Percentiles rank a stretch among this genome's conserved stretches.
phyloP scores from a whole-genome alignment of 2,329 filamentous ascomycete species.

The Paraconiothyrium sp. region DNA sequence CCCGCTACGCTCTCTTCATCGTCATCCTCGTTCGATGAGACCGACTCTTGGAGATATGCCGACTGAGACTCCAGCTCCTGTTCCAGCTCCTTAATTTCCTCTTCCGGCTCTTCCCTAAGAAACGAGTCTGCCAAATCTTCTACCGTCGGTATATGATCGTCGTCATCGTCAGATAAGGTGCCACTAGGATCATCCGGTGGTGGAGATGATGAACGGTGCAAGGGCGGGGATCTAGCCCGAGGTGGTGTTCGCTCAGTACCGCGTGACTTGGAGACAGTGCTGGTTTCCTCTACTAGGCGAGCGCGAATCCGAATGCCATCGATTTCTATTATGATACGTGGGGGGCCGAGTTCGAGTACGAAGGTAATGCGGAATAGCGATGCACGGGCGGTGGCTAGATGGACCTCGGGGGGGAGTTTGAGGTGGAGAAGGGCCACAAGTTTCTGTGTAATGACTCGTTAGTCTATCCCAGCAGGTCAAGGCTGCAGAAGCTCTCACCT shows the following conservation, averaged over 20 bases:
- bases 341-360: slow-evolving; percentile 87
- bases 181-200: slow-evolving; percentile 27
- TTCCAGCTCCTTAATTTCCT: slow-evolving; percentile 74
- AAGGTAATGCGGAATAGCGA: slow-evolving; percentile 81
- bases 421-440: slow-evolving; percentile 78
- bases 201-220: slow-evolving; percentile 22
- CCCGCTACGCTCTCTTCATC: slow-evolving; percentile 70
- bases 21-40: slow-evolving; percentile 67
- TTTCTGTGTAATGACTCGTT: slow-evolving; percentile 70
- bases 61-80: slow-evolving; percentile 72
- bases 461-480: slow-evolving; percentile 22
- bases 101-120: slow-evolving; percentile 73
- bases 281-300: slow-evolving; percentile 32
- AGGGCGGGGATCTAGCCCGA: slow-evolving; percentile 20
- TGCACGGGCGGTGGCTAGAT: slow-evolving; percentile 78
- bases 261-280: slow-evolving; percentile 17
- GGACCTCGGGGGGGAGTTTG: slow-evolving; percentile 69
- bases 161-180: slow-evolving; percentile 39
- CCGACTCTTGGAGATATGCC: slow-evolving; percentile 69
- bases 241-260: slow-evolving; percentile 15
- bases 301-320: slow-evolving; percentile 78
- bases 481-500: slow-evolving; percentile 63
- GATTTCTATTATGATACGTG: slow-evolving; percentile 82
- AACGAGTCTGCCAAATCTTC: slow-evolving; percentile 81
- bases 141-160: slow-evolving; percentile 68